phyloP scores from a whole-genome alignment of 2,329 filamentous ascomycete genomes.

The Beauveria medogensis region DNA sequence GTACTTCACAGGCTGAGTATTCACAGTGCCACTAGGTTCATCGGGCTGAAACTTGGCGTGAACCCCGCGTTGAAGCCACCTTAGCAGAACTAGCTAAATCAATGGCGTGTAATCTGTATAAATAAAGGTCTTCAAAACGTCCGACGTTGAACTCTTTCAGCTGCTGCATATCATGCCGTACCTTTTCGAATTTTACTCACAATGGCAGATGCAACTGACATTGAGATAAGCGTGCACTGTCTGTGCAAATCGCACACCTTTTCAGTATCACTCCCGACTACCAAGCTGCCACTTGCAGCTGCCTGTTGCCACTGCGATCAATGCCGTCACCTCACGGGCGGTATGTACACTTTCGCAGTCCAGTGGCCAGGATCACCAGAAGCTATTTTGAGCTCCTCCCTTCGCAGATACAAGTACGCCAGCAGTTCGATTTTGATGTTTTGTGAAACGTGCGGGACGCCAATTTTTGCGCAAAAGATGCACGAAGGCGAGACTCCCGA shows the following conservation, averaged over 20 bases:
- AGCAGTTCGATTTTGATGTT: slow-evolving; percentile 26
- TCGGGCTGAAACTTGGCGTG: background rate
- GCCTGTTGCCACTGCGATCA: slow-evolving; percentile 40
- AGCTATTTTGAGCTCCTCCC: slow-evolving; percentile 18
- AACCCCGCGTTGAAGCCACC: background rate
- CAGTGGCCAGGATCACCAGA: slow-evolving; percentile 29
- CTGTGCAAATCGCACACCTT: slow-evolving; percentile 36
- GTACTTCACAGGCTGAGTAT: background rate
- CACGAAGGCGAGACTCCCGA: background rate
- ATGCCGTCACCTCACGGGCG: slow-evolving; percentile 37
- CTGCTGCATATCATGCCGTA: background rate
- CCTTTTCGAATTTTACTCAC: background rate
- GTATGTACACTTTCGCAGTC: slow-evolving; percentile 30
- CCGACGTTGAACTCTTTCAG: background rate
- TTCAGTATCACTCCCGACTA: slow-evolving; percentile 23
- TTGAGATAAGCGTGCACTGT: slow-evolving; percentile 23
- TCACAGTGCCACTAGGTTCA: background rate
- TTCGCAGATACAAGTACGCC: slow-evolving; percentile 29
- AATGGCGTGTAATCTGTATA: background rate
- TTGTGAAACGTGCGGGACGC: slow-evolving; percentile 34
- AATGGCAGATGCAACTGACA: background rate
- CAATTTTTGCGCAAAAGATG: slow-evolving; percentile 32
- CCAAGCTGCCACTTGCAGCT: slow-evolving; percentile 32
- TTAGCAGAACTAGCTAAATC: background rate
- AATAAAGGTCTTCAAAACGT: background rate